Base-by-base conservation (phyloP, 2,329 filamentous ascomycete genomes). In the Xylariaceae sp. region DNA sequence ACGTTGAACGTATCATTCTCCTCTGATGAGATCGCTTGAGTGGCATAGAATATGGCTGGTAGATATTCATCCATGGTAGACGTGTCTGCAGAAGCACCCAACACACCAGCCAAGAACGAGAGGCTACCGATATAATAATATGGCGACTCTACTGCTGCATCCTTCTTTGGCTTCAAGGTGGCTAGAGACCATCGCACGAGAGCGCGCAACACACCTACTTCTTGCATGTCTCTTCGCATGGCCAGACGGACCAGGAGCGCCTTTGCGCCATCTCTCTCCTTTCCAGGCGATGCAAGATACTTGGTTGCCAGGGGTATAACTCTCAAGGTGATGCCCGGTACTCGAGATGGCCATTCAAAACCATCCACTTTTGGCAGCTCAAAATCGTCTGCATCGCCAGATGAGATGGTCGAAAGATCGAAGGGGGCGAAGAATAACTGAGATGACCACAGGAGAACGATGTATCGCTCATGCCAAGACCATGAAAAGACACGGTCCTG, bases 241-340 rank as follows among this genome's bases (percentile, higher is more conserved):
- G 83, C 79, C 34, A 96, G 72, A 34, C 89, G 79, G 15, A 95
- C 87, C 7, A 98, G 72, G 18, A 97, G 72, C 2, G 79, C 74
- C 44, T 85, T 89, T n/a, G 93, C 90, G 9, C 89, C 89, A 63
- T 93, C 88, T 43, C 87, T 80, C 59, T 96, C 91, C 55, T 95
- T 96, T 0, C 90, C 89, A 0, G 91, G 76, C 1, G 78, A 80
- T 4, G 78, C 70, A 13, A 97, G 74, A 56, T 89, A 87, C 42
- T 77, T 74, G 40, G 89, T 68, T 6, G 83, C 87, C 19, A 95
- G 63, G 0, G 80, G 78, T 4, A 95, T 68, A 9, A 93, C 71
- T 12, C 88, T 77, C 4, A 78, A 67, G 0, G 87, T 78, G 42
- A 96, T 77, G 2, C 77, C 77, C 0, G 91, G 89, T 1, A 89